Percentiles rank a stretch among this genome's conserved stretches.
Evolutionary conservation across 352 stramenopile species (phyloP).

Genomic region (Globisporangium ultimum): DNA sequence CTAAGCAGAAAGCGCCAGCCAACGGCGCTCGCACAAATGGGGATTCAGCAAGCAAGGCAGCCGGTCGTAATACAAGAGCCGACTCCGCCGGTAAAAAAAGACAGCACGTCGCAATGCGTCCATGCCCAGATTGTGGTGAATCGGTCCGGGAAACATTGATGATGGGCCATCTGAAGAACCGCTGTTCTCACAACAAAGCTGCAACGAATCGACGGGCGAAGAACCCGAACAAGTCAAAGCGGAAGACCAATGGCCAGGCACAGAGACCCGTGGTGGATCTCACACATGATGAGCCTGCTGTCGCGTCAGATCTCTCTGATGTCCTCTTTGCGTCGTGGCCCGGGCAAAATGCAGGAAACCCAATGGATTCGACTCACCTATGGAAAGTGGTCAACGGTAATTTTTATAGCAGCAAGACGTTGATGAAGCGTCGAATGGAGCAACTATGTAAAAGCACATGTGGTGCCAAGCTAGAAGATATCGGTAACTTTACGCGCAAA

Average conservation of each 20-base stretch:
- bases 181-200: conserved; percentile 26
- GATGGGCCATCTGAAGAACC: conserved; percentile 65
- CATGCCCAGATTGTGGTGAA: conserved; percentile 69
- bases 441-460: conserved; percentile 64
- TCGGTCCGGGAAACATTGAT: conserved; percentile 57
- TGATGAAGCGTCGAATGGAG: conserved; percentile 74
- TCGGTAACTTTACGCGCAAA: conserved; percentile 46
- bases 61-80: conserved; percentile 2
- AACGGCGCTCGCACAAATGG: conserved; percentile 12
- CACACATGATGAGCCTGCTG: conserved; percentile 22
- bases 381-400: conserved; percentile 69
- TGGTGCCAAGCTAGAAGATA: conserved; percentile 62
- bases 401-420: conserved; percentile 61
- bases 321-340: conserved; percentile 84
- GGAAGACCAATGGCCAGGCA: conserved; percentile 19
- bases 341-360: conserved; percentile 56
- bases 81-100: conserved; percentile 32
- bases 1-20: conserved; percentile 20
- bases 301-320: conserved; percentile 45
- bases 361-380: conserved; percentile 76
- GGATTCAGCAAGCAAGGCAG: conserved; percentile 14
- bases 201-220: conserved; percentile 28
- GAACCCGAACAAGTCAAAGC: conserved; percentile 37
- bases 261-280: conserved; percentile 15
- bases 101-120: conserved; percentile 30